These are phyloP conservation scores for Keithomyces neogunnii DNA, from an alignment of 2,329 filamentous ascomycete genomes.

Conservation along the genomic window DNA sequence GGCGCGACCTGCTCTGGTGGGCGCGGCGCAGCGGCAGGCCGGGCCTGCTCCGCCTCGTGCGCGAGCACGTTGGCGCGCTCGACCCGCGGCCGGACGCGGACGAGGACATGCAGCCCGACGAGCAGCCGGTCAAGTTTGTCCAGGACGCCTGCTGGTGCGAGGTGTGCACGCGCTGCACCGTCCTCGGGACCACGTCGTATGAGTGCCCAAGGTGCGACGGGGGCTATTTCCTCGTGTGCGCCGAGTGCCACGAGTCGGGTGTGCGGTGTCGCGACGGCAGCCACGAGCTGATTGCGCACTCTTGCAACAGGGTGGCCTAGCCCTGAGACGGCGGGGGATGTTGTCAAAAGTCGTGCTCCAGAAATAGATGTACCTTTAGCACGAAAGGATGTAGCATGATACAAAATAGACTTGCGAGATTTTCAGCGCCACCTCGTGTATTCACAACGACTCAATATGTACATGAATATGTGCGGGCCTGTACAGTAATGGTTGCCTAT, in stretches of 20 bases:
- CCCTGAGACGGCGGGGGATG: not conserved
- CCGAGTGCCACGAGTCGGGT: constrained; percentile 3
- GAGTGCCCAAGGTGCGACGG: constrained; percentile 8
- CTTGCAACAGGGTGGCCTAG: constrained; percentile 1
- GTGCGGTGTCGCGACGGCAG: constrained; percentile 3
- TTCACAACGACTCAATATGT: no score
- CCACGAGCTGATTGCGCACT: constrained; percentile 4
- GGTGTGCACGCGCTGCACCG: constrained; percentile 9
- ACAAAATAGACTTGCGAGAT: no score
- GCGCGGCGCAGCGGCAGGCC: constrained; percentile 1
- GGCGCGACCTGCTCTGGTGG: constrained; percentile 5
- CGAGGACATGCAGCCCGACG: not conserved
- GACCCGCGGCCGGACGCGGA: not conserved
- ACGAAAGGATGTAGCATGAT: not conserved
- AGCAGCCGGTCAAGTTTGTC: not conserved
- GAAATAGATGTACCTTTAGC: not conserved
- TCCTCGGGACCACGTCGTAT: not conserved
- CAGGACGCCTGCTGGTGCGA: constrained; percentile 8
- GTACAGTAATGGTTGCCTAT: no score
- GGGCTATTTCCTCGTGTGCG: constrained; percentile 10
- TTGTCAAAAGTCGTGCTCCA: not conserved
- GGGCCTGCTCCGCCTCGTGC: not conserved
- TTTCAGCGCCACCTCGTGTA: no score
- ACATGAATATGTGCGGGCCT: no score
- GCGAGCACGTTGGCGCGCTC: not conserved